Conservation (phyloP, 768 basidiomycete species). For the Phlegmacium glaucopus region DNA sequence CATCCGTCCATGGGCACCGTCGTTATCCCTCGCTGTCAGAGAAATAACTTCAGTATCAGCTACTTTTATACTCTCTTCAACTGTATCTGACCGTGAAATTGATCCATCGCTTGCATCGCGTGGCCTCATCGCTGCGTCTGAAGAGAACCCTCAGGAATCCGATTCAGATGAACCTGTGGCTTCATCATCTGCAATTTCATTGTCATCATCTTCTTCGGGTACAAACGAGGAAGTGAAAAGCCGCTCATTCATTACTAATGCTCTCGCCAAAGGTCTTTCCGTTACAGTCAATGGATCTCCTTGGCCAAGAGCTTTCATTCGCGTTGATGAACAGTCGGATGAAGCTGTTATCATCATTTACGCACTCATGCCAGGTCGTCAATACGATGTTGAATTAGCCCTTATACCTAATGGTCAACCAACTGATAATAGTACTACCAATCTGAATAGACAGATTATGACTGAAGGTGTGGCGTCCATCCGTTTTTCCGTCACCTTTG, state of each 20-base stretch:
- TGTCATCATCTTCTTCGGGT: conserved; percentile 1
- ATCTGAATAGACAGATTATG: conserved; percentile 46
- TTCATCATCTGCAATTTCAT: too few relatives aligned
- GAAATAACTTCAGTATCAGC: conserved; percentile 87
- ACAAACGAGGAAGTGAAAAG: conserved; percentile 9
- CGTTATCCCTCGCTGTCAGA: conserved; percentile 64
- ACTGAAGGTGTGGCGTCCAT: conserved; percentile 48
- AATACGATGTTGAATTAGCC: conserved; percentile 86
- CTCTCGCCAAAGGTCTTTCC: conserved; percentile 69
- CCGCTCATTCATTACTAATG: conserved; percentile 53
- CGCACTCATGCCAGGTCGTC: conserved; percentile 81
- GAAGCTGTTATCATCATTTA: conserved; percentile 92
- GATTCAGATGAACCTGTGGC: not conserved
- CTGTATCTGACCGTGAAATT: conserved; percentile 25
- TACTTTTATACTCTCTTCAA: conserved; percentile 70
- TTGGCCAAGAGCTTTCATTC: conserved; percentile 78
- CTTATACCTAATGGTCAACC: conserved; percentile 60
- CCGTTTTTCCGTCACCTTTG: conserved; percentile 1
- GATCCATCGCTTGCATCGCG: conserved; percentile 43
- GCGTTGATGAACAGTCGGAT: conserved; percentile 76
- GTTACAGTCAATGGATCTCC: conserved; percentile 77
- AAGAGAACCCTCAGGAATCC: conserved; percentile 20
- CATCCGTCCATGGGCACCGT: conserved; percentile 74
- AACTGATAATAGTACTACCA: conserved; percentile 37
- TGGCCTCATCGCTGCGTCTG: conserved; percentile 30